Conservation (phyloP, 352 stramenopile species). For the Elongisporangium anandrum region DNA sequence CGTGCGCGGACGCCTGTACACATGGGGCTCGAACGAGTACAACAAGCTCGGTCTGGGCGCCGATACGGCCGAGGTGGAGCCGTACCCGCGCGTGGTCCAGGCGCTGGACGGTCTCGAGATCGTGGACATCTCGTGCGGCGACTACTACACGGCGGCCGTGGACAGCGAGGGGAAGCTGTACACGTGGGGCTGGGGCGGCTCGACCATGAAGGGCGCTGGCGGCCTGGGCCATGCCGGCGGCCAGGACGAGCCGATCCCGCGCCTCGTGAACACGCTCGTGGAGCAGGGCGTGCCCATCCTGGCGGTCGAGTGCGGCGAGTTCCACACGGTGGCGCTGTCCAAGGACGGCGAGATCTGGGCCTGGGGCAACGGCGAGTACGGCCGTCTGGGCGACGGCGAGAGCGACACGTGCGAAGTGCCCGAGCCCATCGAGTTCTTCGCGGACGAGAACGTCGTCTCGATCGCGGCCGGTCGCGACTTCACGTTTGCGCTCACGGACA, state of each 20-base stretch:
- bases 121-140: constrained; percentile 79
- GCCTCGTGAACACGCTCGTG: constrained; percentile 63
- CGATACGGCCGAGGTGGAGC: constrained; percentile 41
- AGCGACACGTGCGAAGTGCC: constrained; percentile 75
- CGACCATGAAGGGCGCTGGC: constrained; percentile 75
- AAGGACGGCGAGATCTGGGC: constrained; percentile 89
- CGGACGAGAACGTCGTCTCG: constrained; percentile 52
- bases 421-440: constrained; percentile 84
- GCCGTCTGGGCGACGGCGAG: constrained; percentile 87
- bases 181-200: constrained; percentile 88
- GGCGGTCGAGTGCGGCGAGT: constrained; percentile 76
- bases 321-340: constrained; percentile 88
- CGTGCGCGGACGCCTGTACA: constrained; percentile 59
- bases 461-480: constrained; percentile 89
- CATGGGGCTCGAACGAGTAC: constrained; percentile 90
- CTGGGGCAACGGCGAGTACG: constrained; percentile 91
- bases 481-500: constrained; percentile 80
- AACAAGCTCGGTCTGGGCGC: constrained; percentile 68
- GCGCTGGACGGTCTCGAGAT: constrained; percentile 68
- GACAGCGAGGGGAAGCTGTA: constrained; percentile 86
- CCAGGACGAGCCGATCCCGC: constrained; percentile 66
- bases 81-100: constrained; percentile 55
- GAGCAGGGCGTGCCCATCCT: constrained; percentile 78
- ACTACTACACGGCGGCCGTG: constrained; percentile 85
- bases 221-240: constrained; percentile 71